Conservation (phyloP, 148 eudicot species). For the Cornus suecica region DNA sequence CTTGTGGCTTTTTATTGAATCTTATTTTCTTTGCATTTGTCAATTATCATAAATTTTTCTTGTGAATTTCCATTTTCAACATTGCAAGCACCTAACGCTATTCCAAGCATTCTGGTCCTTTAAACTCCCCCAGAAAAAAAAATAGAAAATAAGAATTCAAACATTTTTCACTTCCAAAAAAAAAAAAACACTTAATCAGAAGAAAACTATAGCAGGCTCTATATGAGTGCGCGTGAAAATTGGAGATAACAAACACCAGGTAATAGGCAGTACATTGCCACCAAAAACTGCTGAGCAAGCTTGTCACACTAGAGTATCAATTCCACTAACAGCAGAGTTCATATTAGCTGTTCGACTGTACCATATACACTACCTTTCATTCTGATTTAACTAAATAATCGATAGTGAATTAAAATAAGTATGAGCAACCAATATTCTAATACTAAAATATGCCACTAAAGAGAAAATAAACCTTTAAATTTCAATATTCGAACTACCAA, state of each 20-base stretch:
- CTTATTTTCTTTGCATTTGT: background rate
- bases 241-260: background rate
- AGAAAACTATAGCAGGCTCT: background rate
- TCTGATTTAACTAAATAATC: background rate
- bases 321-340: background rate
- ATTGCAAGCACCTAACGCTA: background rate
- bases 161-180: too few species aligned
- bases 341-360: background rate
- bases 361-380: background rate
- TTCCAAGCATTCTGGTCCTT: too few species aligned
- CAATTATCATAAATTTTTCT: background rate
- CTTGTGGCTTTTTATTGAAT: background rate
- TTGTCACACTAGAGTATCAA: background rate
- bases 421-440: background rate
- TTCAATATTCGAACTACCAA: background rate
- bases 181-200: too few species aligned
- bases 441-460: background rate
- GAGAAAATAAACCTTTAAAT: background rate
- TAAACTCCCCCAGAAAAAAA: too few species aligned
- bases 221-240: background rate
- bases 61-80: background rate
- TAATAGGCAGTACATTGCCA: background rate
- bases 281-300: background rate
- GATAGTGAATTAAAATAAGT: background rate
- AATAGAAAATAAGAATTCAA: too few species aligned